Conservation (phyloP, 2,329 filamentous ascomycete species). For the Diplodia seriata region DNA sequence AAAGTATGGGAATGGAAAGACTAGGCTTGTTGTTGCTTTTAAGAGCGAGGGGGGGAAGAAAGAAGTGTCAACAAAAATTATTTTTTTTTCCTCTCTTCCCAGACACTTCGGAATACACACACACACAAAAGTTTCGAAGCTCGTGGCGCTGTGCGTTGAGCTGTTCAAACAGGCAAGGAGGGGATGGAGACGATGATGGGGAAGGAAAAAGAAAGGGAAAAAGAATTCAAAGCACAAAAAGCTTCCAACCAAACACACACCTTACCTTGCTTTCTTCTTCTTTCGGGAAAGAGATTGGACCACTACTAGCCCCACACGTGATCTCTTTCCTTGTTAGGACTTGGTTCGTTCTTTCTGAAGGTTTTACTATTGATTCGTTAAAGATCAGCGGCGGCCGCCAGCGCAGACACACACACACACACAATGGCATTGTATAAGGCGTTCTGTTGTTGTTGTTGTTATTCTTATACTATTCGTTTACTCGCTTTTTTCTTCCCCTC, state of each 20-base stretch:
- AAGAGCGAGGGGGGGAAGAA: background rate
- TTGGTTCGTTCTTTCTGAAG: background rate
- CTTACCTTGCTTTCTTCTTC: background rate
- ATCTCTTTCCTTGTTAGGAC: background rate
- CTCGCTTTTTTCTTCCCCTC: background rate
- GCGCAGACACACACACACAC: background rate
- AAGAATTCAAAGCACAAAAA: slow-evolving; percentile 3
- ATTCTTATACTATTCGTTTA: background rate
- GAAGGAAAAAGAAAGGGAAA: background rate
- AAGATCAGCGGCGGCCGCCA: background rate
- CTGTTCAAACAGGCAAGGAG: slow-evolving; percentile 10
- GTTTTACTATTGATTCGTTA: background rate
- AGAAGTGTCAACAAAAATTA: background rate
- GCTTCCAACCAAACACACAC: background rate
- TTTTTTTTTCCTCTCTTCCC: background rate
- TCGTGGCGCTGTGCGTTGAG: slow-evolving; percentile 28
- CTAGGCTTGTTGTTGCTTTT: slow-evolving; percentile 42
- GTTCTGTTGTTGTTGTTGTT: background rate
- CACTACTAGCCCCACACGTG: background rate
- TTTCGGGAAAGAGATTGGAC: background rate
- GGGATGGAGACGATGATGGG: background rate
- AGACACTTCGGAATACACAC: background rate
- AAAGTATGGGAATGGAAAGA: slow-evolving; percentile 98
- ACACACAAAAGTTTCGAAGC: slow-evolving; percentile 10
- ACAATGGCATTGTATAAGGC: slow-evolving; percentile 20